phyloP scores from a whole-genome alignment of 306 rosid genomes.

The Adenanthera pavonina region DNA sequence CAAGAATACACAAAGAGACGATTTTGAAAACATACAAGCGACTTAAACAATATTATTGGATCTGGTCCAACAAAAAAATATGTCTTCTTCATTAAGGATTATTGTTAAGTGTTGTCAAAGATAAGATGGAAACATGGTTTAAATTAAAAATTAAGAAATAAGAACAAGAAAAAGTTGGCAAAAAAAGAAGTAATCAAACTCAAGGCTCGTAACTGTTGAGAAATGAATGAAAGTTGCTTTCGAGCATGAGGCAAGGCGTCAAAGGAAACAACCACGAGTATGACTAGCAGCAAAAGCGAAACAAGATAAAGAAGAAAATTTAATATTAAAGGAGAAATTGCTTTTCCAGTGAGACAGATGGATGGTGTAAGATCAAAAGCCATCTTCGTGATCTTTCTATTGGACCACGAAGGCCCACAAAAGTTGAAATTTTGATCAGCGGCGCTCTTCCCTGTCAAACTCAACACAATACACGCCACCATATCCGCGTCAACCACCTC shows the following conservation, averaged over 20 bases:
- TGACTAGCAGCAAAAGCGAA: neutral
- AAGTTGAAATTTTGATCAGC: neutral
- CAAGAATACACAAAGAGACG: no score
- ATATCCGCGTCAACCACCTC: neutral
- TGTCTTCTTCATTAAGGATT: no score
- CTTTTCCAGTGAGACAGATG: constrained; percentile 1
- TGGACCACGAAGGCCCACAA: constrained; percentile 14
- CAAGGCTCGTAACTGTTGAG: neutral
- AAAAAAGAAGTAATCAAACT: neutral
- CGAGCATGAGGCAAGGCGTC: neutral
- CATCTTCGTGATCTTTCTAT: neutral
- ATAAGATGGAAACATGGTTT: neutral
- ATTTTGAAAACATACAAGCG: neutral
- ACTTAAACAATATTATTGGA: neutral
- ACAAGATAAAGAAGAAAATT: neutral
- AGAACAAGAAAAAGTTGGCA: neutral
- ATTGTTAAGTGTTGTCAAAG: no score
- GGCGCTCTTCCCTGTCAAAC: neutral
- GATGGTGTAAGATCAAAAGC: neutral
- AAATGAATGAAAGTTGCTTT: neutral
- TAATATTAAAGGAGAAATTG: neutral
- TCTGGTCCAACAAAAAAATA: no score
- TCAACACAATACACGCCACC: neutral
- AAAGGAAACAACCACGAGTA: neutral
- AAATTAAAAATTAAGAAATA: neutral